Evolutionary conservation across 345 rosid species (phyloP).

Genomic region (Atalantia buxifolia): DNA sequence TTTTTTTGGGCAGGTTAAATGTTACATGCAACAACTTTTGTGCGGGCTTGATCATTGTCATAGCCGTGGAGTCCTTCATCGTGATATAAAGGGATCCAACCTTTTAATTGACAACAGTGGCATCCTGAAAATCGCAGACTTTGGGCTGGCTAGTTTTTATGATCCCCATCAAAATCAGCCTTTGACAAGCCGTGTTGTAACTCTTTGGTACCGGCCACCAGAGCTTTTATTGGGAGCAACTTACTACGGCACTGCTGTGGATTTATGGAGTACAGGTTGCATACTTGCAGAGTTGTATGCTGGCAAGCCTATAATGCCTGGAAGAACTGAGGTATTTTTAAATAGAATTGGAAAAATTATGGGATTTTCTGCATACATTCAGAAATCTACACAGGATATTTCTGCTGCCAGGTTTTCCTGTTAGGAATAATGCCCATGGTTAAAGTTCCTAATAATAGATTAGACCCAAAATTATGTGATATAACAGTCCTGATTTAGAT

Average conservation of each 20-base stretch:
- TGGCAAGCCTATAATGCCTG: constrained; percentile 99
- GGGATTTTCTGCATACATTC: not conserved
- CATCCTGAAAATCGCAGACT: constrained; percentile 89
- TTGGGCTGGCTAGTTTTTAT: constrained; percentile 89
- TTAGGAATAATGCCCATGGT: not conserved
- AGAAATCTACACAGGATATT: not conserved
- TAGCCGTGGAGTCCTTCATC: constrained; percentile 86
- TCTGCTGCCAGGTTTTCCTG: not conserved
- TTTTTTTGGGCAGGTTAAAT: constrained; percentile 69
- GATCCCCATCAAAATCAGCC: constrained; percentile 74
- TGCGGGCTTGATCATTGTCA: constrained; percentile 94
- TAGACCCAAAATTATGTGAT: not conserved
- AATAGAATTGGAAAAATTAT: not conserved
- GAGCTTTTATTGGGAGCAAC: constrained; percentile 97
- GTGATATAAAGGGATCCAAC: constrained; percentile 98
- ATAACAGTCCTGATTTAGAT: not conserved
- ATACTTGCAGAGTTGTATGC: constrained; percentile 93
- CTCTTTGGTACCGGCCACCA: constrained; percentile 98
- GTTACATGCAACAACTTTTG: constrained; percentile 88
- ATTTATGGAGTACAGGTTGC: constrained; percentile 97
- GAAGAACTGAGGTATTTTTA: constrained; percentile 88
- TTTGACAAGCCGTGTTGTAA: constrained; percentile 93
- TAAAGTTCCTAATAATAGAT: not conserved
- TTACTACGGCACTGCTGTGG: constrained; percentile 81
- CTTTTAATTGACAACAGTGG: constrained; percentile 91